Evolutionary conservation across 2,329 filamentous ascomycete genomes (phyloP).

Genomic region (Metarhizium sp.): DNA sequence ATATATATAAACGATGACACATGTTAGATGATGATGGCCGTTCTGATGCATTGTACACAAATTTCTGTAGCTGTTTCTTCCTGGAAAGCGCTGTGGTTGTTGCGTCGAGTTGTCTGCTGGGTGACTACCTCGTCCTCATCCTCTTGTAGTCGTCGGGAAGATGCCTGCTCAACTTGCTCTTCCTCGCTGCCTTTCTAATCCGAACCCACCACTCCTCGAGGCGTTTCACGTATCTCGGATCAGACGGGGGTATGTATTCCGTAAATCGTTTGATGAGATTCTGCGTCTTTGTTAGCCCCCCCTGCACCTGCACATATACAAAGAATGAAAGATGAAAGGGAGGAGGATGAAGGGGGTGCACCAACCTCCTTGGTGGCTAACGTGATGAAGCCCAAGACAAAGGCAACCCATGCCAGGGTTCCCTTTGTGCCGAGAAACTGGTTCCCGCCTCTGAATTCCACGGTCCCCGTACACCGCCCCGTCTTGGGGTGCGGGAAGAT

Average conservation of each 20-base stretch:
- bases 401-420: conserved; percentile 28
- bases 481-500: conserved; percentile 27
- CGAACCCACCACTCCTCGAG: conserved; percentile 25
- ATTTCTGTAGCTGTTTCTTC: no score
- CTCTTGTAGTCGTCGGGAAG: conserved; percentile 22
- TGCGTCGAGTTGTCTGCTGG: background rate
- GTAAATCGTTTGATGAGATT: conserved; percentile 21
- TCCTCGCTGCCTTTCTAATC: conserved; percentile 23
- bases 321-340: background rate
- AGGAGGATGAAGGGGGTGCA: background rate
- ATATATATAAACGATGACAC: conserved; percentile 2
- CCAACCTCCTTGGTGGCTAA: conserved; percentile 25
- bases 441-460: conserved; percentile 30
- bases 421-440: conserved; percentile 28
- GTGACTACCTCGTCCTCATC: conserved; percentile 18
- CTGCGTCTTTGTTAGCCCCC: conserved; percentile 9
- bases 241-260: conserved; percentile 15
- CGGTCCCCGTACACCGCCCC: conserved; percentile 25
- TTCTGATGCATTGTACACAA: background rate
- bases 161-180: conserved; percentile 24
- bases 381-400: conserved; percentile 28
- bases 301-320: background rate
- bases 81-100: background rate
- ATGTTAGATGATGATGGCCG: background rate
- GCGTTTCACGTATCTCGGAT: conserved; percentile 19